Evolutionary conservation across 306 rosid genomes (phyloP).

Genomic region (Begonia fuchsioides): DNA sequence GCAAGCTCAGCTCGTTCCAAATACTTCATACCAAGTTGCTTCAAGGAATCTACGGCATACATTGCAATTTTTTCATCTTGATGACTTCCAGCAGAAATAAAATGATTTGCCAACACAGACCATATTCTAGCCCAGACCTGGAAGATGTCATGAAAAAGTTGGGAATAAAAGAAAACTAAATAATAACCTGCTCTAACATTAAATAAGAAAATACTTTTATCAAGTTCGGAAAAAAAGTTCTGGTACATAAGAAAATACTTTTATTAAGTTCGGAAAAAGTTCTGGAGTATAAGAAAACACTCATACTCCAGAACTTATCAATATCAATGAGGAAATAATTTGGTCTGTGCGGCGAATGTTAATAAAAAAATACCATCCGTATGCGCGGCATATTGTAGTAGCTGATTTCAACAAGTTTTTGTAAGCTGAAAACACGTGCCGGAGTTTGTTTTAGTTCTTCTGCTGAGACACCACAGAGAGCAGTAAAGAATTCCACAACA

Average conservation of each 20-base stretch:
- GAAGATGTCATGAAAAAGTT: slow-evolving; percentile 6
- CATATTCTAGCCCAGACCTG: slow-evolving; percentile 99
- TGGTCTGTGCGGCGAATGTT: no score
- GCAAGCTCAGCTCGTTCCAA: slow-evolving; percentile 95
- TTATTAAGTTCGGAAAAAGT: no score
- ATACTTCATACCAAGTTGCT: slow-evolving; percentile 98
- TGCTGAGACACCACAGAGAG: slow-evolving; percentile 95
- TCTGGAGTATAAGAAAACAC: no score
- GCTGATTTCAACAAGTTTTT: slow-evolving; percentile 97
- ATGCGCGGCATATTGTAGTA: slow-evolving; percentile 98
- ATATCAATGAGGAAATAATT: slow-evolving; percentile 6
- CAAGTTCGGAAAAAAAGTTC: no score
- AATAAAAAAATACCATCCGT: slow-evolving; percentile 49
- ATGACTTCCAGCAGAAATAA: slow-evolving; percentile 95
- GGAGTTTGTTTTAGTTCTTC: slow-evolving; percentile 94
- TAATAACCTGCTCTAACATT: no score
- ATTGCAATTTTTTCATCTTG: slow-evolving; percentile 89
- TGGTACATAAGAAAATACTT: no score
- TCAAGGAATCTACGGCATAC: slow-evolving; percentile 94
- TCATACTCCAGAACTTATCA: background rate
- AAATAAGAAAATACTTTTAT: no score
- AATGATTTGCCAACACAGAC: slow-evolving; percentile 92
- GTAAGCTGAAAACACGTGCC: slow-evolving; percentile 98
- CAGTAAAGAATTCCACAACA: slow-evolving; percentile 88
- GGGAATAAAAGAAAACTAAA: no score